Evolutionary conservation across 176 grass and related monocot genomes (phyloP).

Genomic region (Phragmites australis): DNA sequence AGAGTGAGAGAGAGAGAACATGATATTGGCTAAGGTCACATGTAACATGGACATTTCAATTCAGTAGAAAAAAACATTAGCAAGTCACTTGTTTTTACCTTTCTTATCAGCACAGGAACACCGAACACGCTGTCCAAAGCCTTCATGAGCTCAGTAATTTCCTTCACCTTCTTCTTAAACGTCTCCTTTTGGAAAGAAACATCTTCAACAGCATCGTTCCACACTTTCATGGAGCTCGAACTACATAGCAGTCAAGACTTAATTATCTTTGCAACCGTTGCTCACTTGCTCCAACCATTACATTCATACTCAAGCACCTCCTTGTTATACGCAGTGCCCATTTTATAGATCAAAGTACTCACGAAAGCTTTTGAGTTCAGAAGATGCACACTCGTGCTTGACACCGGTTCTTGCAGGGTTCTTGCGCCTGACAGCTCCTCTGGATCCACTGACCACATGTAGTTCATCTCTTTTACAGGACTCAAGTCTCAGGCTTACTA

Average conservation of each 20-base stretch:
- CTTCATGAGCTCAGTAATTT: constrained; percentile 7
- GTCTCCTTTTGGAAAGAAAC: background rate
- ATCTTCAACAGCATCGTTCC: background rate
- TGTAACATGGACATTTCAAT: background rate
- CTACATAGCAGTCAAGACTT: background rate
- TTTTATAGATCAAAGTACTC: background rate
- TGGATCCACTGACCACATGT: background rate
- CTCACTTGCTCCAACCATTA: background rate
- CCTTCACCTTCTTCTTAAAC: background rate
- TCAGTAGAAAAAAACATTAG: background rate
- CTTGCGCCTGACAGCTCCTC: background rate
- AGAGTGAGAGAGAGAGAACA: background rate
- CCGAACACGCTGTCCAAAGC: background rate
- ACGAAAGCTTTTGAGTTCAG: background rate
- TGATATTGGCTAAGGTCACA: background rate
- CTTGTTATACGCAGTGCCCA: background rate
- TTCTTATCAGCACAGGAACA: background rate
- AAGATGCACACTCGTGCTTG: background rate
- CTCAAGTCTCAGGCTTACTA: background rate
- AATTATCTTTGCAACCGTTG: background rate
- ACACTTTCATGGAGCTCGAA: background rate
- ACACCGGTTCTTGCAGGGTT: background rate
- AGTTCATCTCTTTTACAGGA: background rate
- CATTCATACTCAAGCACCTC: background rate
- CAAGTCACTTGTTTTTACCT: background rate